Evolutionary conservation across 805 yeast genomes (phyloP), one percentile per base, ranked within the genome.

Genomic region (Yarrowia deformans): DNA sequence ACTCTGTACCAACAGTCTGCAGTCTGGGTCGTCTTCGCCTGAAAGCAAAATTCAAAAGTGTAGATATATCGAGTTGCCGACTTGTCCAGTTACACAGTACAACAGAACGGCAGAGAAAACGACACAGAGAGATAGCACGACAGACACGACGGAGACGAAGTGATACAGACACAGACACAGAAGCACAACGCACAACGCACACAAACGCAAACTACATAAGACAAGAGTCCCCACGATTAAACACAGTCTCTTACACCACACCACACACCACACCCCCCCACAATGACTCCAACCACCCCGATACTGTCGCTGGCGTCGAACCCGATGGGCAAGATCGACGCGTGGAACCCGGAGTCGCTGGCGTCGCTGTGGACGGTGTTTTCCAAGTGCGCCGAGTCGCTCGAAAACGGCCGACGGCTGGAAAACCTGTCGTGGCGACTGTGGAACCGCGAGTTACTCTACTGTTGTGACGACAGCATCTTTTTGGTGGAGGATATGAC

Each of bases 341-440:
- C 46, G n/a, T 63, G 68, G 68, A 49, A 48, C 48, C 68, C 68
- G 16, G 68, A 63, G 68, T 48, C 68, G 56, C 68, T 63, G 56
- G 68, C 56, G 19, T 63, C 77, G 52, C 69, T 77, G 71, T 77
- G 80, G 79, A 74, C 77, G 16, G 79, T 77, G 55, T 76, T 78
- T 67, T 72, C 79, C 48, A 77, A 78, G 58, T 78, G 80, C 71
- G 74, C 78, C n/a, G 74, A 76, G 71, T 70, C 71, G 58, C 71
- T 79, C 34, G 79, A 77, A 46, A 77, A 79, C 70, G 81, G 81
- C 46, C 71, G 78, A n/a, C 74, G 81, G 3, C 72, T 78, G n/a
- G 81, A 78, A 69, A 78, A 78, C 71, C 71, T 78, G 70, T 75
- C 80, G n/a, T 78, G 81, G 81, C 70, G 81, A 10, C 72, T 78